Evolutionary conservation across 106 monocot species (phyloP).

Genomic region (Alisma plantagoaquatica): DNA sequence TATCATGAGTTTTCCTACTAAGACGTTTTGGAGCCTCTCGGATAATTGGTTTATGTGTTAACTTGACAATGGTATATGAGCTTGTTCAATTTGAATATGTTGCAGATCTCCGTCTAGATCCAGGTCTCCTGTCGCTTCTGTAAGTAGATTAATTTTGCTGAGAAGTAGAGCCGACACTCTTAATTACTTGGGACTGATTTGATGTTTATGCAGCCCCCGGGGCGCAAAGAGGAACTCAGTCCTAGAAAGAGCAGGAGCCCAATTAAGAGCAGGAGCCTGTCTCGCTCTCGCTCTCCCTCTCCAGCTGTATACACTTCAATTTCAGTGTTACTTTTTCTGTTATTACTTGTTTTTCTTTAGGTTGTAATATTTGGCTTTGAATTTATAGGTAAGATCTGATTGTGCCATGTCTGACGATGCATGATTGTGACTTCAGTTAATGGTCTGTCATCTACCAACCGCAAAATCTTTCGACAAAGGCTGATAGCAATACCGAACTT

Average conservation of each 20-base stretch:
- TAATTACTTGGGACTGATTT: not conserved
- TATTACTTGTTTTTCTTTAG: no score
- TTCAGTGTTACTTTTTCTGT: no score
- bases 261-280: conserved; percentile 30
- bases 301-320: conserved; percentile 17
- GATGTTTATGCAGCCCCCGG: conserved; percentile 19
- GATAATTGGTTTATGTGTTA: conserved; percentile 40
- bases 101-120: conserved; percentile 72
- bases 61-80: no score
- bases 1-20: not conserved
- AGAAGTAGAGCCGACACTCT: not conserved
- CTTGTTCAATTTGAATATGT: conserved; percentile 43
- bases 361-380: no score
- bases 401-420: no score
- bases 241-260: conserved; percentile 27
- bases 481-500: no score
- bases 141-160: conserved; percentile 18
- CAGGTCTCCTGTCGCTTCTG: conserved; percentile 40
- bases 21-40: conserved; percentile 21
- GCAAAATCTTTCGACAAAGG: no score
- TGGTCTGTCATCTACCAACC: no score
- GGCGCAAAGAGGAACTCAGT: conserved; percentile 11
- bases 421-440: no score
- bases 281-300: conserved; percentile 26
- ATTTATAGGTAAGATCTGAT: no score